Conservation (phyloP, 495 filamentous ascomycete genomes). For the Hamigera avellanea region DNA sequence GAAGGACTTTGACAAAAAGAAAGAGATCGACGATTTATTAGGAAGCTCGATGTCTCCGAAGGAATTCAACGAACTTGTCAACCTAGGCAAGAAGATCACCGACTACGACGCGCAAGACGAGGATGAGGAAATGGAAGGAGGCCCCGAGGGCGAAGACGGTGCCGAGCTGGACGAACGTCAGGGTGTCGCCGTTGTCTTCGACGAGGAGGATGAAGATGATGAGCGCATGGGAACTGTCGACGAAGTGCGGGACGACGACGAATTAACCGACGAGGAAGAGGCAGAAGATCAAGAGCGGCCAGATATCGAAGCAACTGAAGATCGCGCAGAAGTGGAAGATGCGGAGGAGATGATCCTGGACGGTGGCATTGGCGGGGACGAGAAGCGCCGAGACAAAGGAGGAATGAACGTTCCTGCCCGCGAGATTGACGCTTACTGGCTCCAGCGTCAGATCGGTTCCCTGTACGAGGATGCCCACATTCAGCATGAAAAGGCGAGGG, state of each 20-base stretch:
- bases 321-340: constrained; percentile 27
- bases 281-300: constrained; percentile 36
- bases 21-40: constrained; percentile 87
- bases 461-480: constrained; percentile 84
- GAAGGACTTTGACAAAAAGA: constrained; percentile 98
- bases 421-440: constrained; percentile 95
- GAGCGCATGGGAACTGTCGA: constrained; percentile 60
- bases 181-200: constrained; percentile 95
- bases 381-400: constrained; percentile 36
- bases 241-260: constrained; percentile 70
- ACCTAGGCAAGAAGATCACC: constrained; percentile 96
- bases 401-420: constrained; percentile 56
- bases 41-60: constrained; percentile 74
- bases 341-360: constrained; percentile 84
- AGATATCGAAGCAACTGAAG: constrained; percentile 39
- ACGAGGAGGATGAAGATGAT: constrained; percentile 86
- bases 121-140: constrained; percentile 73
- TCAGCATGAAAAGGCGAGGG: constrained; percentile 76
- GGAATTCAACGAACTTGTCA: constrained; percentile 93
- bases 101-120: constrained; percentile 97
- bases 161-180: constrained; percentile 84
- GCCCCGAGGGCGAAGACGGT: constrained; percentile 45
- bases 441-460: constrained; percentile 81
- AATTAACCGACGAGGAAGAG: constrained; percentile 59
- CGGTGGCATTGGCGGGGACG: constrained; percentile 32